Evolutionary conservation across 345 rosid genomes (phyloP).

Genomic region (Litchi chinensis): DNA sequence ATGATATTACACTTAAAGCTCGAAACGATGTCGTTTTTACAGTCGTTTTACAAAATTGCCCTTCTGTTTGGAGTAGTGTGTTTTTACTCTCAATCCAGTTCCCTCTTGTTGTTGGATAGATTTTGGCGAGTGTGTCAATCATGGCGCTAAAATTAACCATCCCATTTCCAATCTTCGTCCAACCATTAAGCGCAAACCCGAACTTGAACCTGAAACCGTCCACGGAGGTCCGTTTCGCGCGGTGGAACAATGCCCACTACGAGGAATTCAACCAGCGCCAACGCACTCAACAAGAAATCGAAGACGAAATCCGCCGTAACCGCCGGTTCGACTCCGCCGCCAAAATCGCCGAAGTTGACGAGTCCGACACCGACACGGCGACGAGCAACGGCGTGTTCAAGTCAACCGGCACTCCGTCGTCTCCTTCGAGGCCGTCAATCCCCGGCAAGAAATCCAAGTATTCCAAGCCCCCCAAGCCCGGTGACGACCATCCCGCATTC

Average conservation of each 20-base stretch:
- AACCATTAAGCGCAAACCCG: constrained; percentile 33
- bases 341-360: constrained; percentile 41
- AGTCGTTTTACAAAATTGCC: neutral
- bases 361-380: constrained; percentile 20
- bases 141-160: constrained; percentile 72
- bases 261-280: constrained; percentile 63
- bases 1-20: neutral
- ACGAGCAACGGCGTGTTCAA: constrained; percentile 35
- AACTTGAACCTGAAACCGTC: constrained; percentile 32
- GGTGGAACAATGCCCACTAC: constrained; percentile 83
- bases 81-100: neutral
- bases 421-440: constrained; percentile 72
- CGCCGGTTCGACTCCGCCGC: constrained; percentile 65
- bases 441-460: constrained; percentile 82
- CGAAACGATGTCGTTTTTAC: neutral
- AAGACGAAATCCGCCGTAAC: constrained; percentile 66
- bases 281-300: constrained; percentile 64
- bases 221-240: constrained; percentile 60
- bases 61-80: neutral
- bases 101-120: neutral
- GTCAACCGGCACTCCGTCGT: constrained; percentile 75
- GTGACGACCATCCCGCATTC: constrained; percentile 46
- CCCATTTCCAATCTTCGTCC: constrained; percentile 67
- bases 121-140: neutral
- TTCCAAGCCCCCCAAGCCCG: constrained; percentile 50